A percentile compares a stretch with the other conserved stretches of the same genome.
phyloP scores from a whole-genome alignment of 108 stramenopile species.

The Nitzschia palea region DNA sequence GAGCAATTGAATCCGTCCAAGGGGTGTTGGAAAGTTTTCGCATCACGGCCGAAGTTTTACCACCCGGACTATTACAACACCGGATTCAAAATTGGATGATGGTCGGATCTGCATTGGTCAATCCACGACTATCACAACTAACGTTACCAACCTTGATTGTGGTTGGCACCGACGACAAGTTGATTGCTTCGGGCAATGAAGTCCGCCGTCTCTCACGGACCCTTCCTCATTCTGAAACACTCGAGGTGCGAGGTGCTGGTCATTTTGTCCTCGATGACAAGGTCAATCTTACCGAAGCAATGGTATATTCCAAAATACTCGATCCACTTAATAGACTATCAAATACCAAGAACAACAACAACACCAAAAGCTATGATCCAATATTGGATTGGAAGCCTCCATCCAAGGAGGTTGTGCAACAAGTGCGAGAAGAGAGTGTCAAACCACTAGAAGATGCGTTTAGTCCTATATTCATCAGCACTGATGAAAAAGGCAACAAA shows the following conservation, averaged over 20 bases:
- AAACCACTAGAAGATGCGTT: constrained; percentile 52
- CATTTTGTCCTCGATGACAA: constrained; percentile 79
- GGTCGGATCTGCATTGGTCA: constrained; percentile 61
- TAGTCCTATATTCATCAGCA: constrained; percentile 85
- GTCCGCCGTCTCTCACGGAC: constrained; percentile 54
- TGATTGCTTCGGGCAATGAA: constrained; percentile 73
- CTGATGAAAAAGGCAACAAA: constrained; percentile 61
- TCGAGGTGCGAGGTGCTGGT: constrained; percentile 59
- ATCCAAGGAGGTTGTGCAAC: constrained; percentile 47
- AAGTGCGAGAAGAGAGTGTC: constrained; percentile 50
- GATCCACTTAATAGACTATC: constrained; percentile 63
- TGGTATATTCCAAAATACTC: constrained; percentile 68
- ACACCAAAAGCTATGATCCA: constrained; percentile 57
- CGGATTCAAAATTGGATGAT: constrained; percentile 76
- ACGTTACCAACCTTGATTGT: constrained; percentile 72
- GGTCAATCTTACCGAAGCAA: constrained; percentile 85
- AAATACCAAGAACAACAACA: constrained; percentile 34
- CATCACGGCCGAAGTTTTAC: constrained; percentile 58
- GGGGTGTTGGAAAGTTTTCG: constrained; percentile 44
- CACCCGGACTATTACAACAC: constrained; percentile 58
- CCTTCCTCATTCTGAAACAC: constrained; percentile 60
- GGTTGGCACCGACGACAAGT: constrained; percentile 72
- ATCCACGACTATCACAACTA: constrained; percentile 48
- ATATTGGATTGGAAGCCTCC: constrained; percentile 79
- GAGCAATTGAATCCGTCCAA: constrained; percentile 26